A percentile compares a stretch with the other conserved stretches of the same genome.
These are phyloP conservation scores for Aureobasidium mangrovei DNA, from an alignment of 2,329 filamentous ascomycete genomes.

Conservation along the genomic window DNA sequence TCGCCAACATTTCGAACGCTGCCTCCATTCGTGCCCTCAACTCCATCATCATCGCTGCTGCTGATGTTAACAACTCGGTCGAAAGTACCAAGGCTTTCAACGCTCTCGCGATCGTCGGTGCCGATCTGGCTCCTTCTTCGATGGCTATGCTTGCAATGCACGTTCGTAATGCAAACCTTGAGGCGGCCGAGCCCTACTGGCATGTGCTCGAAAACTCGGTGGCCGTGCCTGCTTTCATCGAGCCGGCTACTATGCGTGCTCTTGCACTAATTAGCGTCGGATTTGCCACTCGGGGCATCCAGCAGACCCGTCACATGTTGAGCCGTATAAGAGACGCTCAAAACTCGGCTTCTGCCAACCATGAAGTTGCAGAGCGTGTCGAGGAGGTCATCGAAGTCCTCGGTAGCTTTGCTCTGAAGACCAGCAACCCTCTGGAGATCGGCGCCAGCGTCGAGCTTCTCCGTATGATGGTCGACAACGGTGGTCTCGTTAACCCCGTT, in stretches of 20 bases:
- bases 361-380: slow-evolving; percentile 65
- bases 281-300: slow-evolving; percentile 70
- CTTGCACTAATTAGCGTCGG: slow-evolving; percentile 81
- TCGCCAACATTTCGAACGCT: slow-evolving; percentile 50
- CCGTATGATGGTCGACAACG: slow-evolving; percentile 58
- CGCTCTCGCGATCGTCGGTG: slow-evolving; percentile 41
- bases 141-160: slow-evolving; percentile 82
- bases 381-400: slow-evolving; percentile 75
- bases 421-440: slow-evolving; percentile 42
- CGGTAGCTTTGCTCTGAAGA: slow-evolving; percentile 48
- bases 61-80: slow-evolving; percentile 64
- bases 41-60: slow-evolving; percentile 65
- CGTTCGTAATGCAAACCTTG: slow-evolving; percentile 71
- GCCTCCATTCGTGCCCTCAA: slow-evolving; percentile 57
- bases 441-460: slow-evolving; percentile 51
- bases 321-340: slow-evolving; percentile 62
- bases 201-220: slow-evolving; percentile 56
- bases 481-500: slow-evolving; percentile 50
- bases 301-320: slow-evolving; percentile 79
- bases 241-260: slow-evolving; percentile 84
- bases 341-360: slow-evolving; percentile 35
- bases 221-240: slow-evolving; percentile 61
- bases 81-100: slow-evolving; percentile 54
- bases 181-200: slow-evolving; percentile 74
- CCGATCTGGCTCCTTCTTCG: slow-evolving; percentile 47